A percentile compares a stretch with the other conserved stretches of the same genome.
Conservation (phyloP, 768 basidiomycete genomes). For the Mrakia gelida region DNA sequence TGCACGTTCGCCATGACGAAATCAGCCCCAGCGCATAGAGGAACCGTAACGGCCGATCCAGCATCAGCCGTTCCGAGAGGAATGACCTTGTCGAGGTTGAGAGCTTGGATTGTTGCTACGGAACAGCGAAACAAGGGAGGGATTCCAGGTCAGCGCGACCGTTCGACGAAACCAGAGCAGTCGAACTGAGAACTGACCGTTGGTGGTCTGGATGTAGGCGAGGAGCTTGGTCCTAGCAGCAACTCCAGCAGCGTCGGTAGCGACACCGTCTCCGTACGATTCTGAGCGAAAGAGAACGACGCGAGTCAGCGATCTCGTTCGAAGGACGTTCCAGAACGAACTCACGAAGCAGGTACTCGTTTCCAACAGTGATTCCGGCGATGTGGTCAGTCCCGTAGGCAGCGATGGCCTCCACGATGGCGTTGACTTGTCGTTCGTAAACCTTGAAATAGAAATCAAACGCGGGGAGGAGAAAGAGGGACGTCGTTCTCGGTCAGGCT, state of each 20-base stretch:
- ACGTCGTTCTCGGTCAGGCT: background rate
- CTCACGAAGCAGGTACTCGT: constrained; percentile 47
- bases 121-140: no score
- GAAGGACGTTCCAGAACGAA: no score
- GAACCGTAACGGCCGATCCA: constrained; percentile 50
- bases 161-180: no score
- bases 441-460: constrained; percentile 45
- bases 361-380: constrained; percentile 80
- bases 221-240: constrained; percentile 59
- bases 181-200: constrained; percentile 11
- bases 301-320: no score
- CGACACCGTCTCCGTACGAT: constrained; percentile 49
- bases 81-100: constrained; percentile 60
- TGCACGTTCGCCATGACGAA: constrained; percentile 63
- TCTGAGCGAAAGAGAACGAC: background rate
- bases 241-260: constrained; percentile 58
- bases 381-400: constrained; percentile 41
- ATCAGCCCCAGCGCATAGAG: constrained; percentile 25
- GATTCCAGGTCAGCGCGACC: no score
- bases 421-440: constrained; percentile 66
- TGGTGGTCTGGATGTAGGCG: constrained; percentile 53
- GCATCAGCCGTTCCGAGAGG: constrained; percentile 76
- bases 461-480: constrained; percentile 1
- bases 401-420: constrained; percentile 25
- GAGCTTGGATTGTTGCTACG: constrained; percentile 46